Conservation (phyloP, 208 protist species). For the Giardia duodenalis region DNA sequence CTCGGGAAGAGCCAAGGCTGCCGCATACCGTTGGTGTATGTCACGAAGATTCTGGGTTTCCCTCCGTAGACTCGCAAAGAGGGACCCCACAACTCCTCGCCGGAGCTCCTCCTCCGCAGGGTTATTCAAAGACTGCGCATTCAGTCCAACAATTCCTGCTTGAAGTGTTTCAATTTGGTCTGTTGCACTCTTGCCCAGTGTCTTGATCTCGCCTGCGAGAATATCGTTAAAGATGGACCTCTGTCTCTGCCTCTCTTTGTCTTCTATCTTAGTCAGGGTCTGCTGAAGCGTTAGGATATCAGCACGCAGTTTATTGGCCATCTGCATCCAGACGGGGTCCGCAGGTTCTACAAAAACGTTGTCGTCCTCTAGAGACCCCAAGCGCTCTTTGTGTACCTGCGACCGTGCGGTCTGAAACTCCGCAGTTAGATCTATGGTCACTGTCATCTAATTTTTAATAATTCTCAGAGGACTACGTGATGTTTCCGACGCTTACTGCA, state of each 20-base stretch:
- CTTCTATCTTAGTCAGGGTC: not conserved
- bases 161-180: not conserved
- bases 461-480: too few species aligned
- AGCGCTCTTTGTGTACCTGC: not conserved
- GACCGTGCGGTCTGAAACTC: not conserved
- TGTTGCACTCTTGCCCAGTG: not conserved
- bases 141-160: not conserved
- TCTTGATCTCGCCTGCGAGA: not conserved
- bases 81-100: not conserved
- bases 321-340: not conserved
- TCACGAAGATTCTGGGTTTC: not conserved
- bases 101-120: not conserved
- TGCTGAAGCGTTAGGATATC: not conserved
- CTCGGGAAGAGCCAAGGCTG: too few species aligned
- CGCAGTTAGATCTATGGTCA: not conserved
- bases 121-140: not conserved
- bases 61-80: not conserved
- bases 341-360: not conserved
- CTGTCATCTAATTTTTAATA: too few species aligned
- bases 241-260: not conserved
- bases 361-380: not conserved
- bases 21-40: not conserved
- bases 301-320: not conserved
- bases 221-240: not conserved
- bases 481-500: too few species aligned